Conservation (phyloP, 306 rosid genomes). For the Rosa multiflora region DNA sequence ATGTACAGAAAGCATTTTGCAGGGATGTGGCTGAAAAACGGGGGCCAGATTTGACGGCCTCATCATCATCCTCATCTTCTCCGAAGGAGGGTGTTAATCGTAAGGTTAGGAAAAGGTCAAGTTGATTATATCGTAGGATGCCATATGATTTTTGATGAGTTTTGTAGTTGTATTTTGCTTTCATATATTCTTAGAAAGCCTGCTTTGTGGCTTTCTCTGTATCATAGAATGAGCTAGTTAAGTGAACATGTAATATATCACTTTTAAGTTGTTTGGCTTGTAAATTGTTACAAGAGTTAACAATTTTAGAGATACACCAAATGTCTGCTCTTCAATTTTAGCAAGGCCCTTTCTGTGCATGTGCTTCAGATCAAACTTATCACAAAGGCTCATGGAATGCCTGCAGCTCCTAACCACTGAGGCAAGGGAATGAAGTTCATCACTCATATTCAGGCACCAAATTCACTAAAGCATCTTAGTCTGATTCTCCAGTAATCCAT, state of each 20-base stretch:
- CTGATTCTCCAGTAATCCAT: background rate
- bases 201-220: conserved; percentile 1
- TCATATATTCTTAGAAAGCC: background rate
- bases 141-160: background rate
- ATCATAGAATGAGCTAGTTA: background rate
- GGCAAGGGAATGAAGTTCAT: background rate
- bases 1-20: conserved; percentile 79
- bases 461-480: background rate
- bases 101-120: conserved; percentile 48
- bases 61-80: conserved; percentile 58
- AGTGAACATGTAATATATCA: conserved; percentile 1
- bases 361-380: background rate
- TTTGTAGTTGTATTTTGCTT: background rate
- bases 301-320: background rate
- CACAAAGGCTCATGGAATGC: background rate
- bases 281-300: background rate
- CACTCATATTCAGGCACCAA: background rate
- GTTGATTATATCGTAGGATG: conserved; percentile 11
- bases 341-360: background rate
- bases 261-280: conserved; percentile 4
- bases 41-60: conserved; percentile 41
- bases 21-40: conserved; percentile 69
- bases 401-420: background rate
- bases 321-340: background rate
- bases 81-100: conserved; percentile 39